Evolutionary conservation across 805 yeast genomes (phyloP), one percentile per base, ranked within the genome.

Genomic region (Cyberlindnera galapagoensis): DNA sequence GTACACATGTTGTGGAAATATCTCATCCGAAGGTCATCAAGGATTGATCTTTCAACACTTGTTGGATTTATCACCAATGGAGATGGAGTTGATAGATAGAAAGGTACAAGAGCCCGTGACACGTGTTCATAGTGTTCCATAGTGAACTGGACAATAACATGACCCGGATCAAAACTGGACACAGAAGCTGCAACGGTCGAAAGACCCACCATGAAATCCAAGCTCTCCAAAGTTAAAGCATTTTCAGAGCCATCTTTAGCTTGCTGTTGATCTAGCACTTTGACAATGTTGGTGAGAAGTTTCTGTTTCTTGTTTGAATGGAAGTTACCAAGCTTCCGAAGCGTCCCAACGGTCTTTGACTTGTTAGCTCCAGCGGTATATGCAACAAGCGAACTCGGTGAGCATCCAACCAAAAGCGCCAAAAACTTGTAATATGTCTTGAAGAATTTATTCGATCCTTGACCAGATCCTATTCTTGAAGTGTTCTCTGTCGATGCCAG

Each of bases 121-220:
- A 46, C 47, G 16, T 38, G 19, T 9, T 41, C 44, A 16, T 35
- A 43, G 26, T 41, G 37, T 4, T n/a, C n/a, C 15, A 37, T 16
- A 3, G 62, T 35, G 36, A 55, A 63, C 22, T 43, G 44, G 2
- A 52, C 59, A 13, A 59, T 28, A 3, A 54, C 38, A 38, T 56
- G 48, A 3, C 40, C 24, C 18, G 56, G 49, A 12, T 54, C 53
- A 14, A 40, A 24, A 1, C 41, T 13, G 20, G 46, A 44, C 10
- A 60, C 34, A 1, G 59, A 50, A 12, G 60, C 45, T 7, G 65
- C 64, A 20, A 60, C 49, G 18, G 49, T 35, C 22, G 63, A 39
- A n/a, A 63, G 40, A 7, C 45, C 48, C 6, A 56, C 49, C 29
- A 64, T 33, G 29, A 59, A 47, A 19, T 54, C 58, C 5, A 59